phyloP scores from a whole-genome alignment of 2,329 filamentous ascomycete genomes.

The Annulohypoxylon truncatum region DNA sequence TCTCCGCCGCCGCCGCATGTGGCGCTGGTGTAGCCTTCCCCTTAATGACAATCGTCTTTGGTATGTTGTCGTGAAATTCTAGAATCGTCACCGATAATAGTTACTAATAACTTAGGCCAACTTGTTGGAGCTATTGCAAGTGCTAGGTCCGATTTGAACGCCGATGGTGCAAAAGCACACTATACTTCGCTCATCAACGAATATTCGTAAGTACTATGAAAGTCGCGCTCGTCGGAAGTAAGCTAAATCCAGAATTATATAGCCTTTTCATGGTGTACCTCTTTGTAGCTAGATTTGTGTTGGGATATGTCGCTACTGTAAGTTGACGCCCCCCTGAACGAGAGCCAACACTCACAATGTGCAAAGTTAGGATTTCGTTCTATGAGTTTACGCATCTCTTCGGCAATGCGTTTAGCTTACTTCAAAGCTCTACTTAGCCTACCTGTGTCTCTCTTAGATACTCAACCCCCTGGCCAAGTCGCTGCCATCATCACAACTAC shows the following conservation, averaged over 20 bases:
- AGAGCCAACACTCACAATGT: slow-evolving; percentile 10
- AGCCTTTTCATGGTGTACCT: slow-evolving; percentile 77
- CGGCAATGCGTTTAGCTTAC: slow-evolving; percentile 71
- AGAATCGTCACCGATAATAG: slow-evolving; percentile 18
- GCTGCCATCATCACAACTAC: slow-evolving; percentile 72
- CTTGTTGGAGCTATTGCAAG: slow-evolving; percentile 62
- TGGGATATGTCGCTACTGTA: slow-evolving; percentile 71
- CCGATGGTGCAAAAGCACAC: slow-evolving; percentile 38
- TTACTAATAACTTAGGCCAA: slow-evolving; percentile 49
- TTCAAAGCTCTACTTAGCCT: slow-evolving; percentile 72
- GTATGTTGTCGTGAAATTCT: slow-evolving; percentile 45
- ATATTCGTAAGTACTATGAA: slow-evolving; percentile 55
- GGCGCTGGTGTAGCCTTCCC: slow-evolving; percentile 48
- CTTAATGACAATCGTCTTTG: slow-evolving; percentile 69
- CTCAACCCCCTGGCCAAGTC: slow-evolving; percentile 69
- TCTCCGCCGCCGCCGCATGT: slow-evolving; percentile 44
- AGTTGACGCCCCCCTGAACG: slow-evolving; percentile 37
- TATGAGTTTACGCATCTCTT: slow-evolving; percentile 70
- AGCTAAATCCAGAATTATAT: slow-evolving; percentile 2
- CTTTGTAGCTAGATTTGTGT: slow-evolving; percentile 73
- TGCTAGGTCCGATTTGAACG: slow-evolving; percentile 34
- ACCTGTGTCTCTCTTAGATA: slow-evolving; percentile 74
- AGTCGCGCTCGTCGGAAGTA: neutral
- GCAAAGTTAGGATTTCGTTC: slow-evolving; percentile 67
- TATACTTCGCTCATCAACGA: slow-evolving; percentile 55